phyloP scores from a whole-genome alignment of 2,329 filamentous ascomycete species.

The Claviceps pazoutovae region DNA sequence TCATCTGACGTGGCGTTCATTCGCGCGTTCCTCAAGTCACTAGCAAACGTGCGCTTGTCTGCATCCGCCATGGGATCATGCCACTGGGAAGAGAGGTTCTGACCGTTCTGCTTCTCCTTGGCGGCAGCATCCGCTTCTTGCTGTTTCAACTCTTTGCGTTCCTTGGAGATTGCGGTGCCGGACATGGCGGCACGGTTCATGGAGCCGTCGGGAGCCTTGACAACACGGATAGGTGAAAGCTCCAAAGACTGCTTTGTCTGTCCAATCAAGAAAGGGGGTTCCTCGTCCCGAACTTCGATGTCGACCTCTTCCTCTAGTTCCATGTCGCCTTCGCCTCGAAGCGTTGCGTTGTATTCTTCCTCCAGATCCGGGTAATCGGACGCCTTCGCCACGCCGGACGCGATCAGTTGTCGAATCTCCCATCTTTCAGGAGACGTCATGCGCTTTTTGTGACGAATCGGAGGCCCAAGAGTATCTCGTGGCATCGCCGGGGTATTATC shows the following conservation, averaged over 20 bases:
- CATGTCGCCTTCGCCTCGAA: constrained; percentile 74
- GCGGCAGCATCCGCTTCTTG: constrained; percentile 67
- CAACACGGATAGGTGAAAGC: constrained; percentile 85
- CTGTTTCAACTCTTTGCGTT: constrained; percentile 76
- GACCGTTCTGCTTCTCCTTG: constrained; percentile 56
- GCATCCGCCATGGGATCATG: constrained; percentile 89
- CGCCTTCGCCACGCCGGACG: constrained; percentile 83
- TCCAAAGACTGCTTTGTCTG: constrained; percentile 96
- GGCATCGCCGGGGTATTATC: constrained; percentile 23
- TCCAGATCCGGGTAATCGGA: constrained; percentile 91
- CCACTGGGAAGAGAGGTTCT: constrained; percentile 84
- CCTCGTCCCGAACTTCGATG: constrained; percentile 91
- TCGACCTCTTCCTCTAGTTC: constrained; percentile 94
- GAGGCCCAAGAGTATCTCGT: constrained; percentile 25
- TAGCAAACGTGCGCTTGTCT: constrained; percentile 76
- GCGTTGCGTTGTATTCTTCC: constrained; percentile 79
- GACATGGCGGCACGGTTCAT: constrained; percentile 94
- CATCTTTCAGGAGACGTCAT: constrained; percentile 94
- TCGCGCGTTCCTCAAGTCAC: constrained; percentile 61
- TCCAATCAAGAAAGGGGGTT: constrained; percentile 87
- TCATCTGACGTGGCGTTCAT: constrained; percentile 47
- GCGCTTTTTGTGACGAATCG: constrained; percentile 62
- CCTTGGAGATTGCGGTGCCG: constrained; percentile 75
- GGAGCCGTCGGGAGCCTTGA: constrained; percentile 96
- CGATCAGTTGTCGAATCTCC: constrained; percentile 95